phyloP scores from a whole-genome alignment of 2,329 filamentous ascomycete genomes.

The Thelonectria olida region DNA sequence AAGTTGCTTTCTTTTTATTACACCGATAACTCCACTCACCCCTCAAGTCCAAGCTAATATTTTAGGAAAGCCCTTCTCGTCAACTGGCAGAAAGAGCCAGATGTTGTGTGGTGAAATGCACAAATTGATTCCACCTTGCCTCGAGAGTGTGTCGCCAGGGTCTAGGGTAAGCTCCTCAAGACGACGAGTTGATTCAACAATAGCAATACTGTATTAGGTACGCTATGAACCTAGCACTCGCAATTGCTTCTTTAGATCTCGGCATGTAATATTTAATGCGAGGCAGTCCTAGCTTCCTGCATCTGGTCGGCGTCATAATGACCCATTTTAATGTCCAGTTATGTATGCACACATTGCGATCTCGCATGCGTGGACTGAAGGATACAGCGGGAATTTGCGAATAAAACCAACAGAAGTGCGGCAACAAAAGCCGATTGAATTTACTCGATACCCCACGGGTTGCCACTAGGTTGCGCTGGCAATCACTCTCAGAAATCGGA shows the following conservation, averaged over 20 bases:
- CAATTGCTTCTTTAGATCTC: no score
- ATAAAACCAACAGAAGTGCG: background rate
- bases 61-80: background rate
- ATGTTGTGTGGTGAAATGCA: no score
- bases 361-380: background rate
- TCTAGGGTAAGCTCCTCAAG: no score
- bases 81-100: background rate
- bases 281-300: no score
- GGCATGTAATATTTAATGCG: no score
- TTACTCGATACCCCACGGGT: background rate
- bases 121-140: no score
- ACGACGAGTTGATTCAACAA: no score
- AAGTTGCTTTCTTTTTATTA: slow-evolving; percentile 12
- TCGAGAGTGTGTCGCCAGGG: no score
- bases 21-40: slow-evolving; percentile 4
- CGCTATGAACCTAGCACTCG: no score
- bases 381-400: background rate
- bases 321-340: background rate
- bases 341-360: background rate
- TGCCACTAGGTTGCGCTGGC: background rate
- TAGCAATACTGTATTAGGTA: no score
- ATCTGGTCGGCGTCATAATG: no score
- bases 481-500: background rate
- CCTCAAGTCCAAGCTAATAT: background rate
- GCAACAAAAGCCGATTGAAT: background rate